Base-by-base conservation (phyloP, 768 basidiomycete genomes). In the Rhodotorula toruloides region DNA sequence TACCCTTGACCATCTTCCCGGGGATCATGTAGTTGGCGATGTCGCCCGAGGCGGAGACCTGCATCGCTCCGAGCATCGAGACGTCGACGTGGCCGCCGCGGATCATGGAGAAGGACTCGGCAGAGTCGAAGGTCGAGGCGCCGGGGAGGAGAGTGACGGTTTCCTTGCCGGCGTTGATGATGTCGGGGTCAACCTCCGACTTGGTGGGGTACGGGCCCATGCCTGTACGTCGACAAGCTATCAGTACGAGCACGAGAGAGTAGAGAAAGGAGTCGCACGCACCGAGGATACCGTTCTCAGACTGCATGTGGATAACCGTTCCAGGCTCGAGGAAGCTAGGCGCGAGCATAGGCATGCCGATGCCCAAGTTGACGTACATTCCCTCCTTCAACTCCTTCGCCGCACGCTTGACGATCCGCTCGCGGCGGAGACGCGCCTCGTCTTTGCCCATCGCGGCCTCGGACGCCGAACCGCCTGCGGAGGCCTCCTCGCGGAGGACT, bases 21-120 rank as follows among this genome's bases (percentile, higher is more conserved):
- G 92, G 93, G 74, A 96, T 92, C 93, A 96, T 97, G 77, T 91
- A 97, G 81, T 97, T 97, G 62, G 93, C 93, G 69, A 97, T 88
- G 77, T 97, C 93, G 49, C 75, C 92, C 2, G 84, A 85, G 70
- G 89, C 86, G 3, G 91, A 91, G 54, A 97, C 93, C 82, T 97
- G 86, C 90, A 97, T 90, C 16, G 91, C 90, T 36, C 93, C 93
- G 54, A 97, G 84, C 75, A 97, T 93, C 12, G 91, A 86, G 53
- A 94, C 89, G 72, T 97, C 86, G 55, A 97, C 85, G 78, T 97
- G 93, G 10, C 93, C 93, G 50, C 93, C 93, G 58, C 93, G 89
- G 78, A 97, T 96, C 93, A 97, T 97, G 17, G 88, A 89, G 74
- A 97, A 97, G 6, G 90, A 92, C 78, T 96, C 92, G 73, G 85